A percentile compares a stretch with the other conserved stretches of the same genome.
phyloP scores from a whole-genome alignment of 495 filamentous ascomycete genomes.

The Neurospora sp. region DNA sequence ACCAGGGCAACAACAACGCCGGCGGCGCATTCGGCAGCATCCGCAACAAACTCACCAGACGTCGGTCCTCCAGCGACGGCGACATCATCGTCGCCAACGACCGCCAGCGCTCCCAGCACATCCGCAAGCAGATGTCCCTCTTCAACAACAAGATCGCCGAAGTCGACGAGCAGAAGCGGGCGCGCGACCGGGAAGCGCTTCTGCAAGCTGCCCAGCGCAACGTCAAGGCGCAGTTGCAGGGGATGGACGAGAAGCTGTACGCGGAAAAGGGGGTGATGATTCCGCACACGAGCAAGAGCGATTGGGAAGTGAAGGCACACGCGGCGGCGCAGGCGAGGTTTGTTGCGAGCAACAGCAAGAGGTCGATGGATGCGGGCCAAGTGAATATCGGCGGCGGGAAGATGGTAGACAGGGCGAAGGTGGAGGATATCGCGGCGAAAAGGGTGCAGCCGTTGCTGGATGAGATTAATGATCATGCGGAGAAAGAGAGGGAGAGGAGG shows the following conservation, averaged over 20 bases:
- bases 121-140: slow-evolving; percentile 69
- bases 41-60: slow-evolving; percentile 45
- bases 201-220: slow-evolving; percentile 75
- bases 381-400: slow-evolving; percentile 74
- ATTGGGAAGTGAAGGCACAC: slow-evolving; percentile 70
- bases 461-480: slow-evolving; percentile 70
- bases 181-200: slow-evolving; percentile 59
- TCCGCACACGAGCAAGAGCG: slow-evolving; percentile 49
- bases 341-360: slow-evolving; percentile 29
- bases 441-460: slow-evolving; percentile 86
- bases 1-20: not conserved
- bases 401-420: slow-evolving; percentile 65
- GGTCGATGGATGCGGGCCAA: slow-evolving; percentile 41
- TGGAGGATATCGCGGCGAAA: slow-evolving; percentile 69
- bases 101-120: slow-evolving; percentile 55
- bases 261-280: slow-evolving; percentile 67
- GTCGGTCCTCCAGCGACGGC: slow-evolving; percentile 61
- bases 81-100: slow-evolving; percentile 46
- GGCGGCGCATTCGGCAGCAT: slow-evolving; percentile 44
- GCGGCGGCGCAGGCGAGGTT: slow-evolving; percentile 55
- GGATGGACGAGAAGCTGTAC: slow-evolving; percentile 71
- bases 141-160: slow-evolving; percentile 57
- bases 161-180: slow-evolving; percentile 66
- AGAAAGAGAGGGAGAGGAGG: slow-evolving; percentile 52
- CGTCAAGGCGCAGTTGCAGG: slow-evolving; percentile 64